Evolutionary conservation across 169 alveolate species (phyloP), one percentile per base, ranked within the genome.

Genomic region (Babesia ovata): DNA sequence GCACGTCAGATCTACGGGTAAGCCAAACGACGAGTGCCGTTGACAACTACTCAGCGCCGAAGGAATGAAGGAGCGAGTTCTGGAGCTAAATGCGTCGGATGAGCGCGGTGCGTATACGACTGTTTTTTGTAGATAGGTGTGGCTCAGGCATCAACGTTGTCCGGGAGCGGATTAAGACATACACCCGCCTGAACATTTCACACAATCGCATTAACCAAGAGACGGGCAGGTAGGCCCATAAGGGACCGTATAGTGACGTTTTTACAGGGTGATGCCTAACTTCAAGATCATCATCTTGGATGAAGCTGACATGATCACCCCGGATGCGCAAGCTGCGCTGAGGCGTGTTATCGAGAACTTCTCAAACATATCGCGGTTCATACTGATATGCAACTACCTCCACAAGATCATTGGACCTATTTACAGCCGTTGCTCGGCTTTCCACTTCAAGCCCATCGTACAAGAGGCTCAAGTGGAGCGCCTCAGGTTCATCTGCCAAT

Each of bases 271-370:
- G 26, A 87, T 94, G 87, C 97, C 97, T 10, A 92, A 95, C 50
- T 95, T 96, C 92, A 97, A 98, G 87, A 91, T 98, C 29, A 95
- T 97, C 19, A 96, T 98, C 44, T 91, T 98, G 53, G 99, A 98
- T 87, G 99, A 98, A 87, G 99, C 99, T 21, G 99, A 98, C 88
- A 97, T 97, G 95, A 95, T 98, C 96, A 98, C 99, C 22, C 90
- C 91, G 17, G 99, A 98, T 66, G 99, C 99, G 16, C 98, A 98
- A 85, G 93, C 99, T 13, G 99, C 99, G 22, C 92, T 98, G 33
- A 90, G 99, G 71, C 92, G 99, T 60, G 96, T 97, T 59, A 97
- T 98, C 61, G 99, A 98, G 91, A 95, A 95, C 42, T 96, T 93
- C 63, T 92, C 99, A 0, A 76, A 86, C 33, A 94, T 94, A 12